phyloP scores from a whole-genome alignment of 2,329 filamentous ascomycete species.

The Alternaria viburni region DNA sequence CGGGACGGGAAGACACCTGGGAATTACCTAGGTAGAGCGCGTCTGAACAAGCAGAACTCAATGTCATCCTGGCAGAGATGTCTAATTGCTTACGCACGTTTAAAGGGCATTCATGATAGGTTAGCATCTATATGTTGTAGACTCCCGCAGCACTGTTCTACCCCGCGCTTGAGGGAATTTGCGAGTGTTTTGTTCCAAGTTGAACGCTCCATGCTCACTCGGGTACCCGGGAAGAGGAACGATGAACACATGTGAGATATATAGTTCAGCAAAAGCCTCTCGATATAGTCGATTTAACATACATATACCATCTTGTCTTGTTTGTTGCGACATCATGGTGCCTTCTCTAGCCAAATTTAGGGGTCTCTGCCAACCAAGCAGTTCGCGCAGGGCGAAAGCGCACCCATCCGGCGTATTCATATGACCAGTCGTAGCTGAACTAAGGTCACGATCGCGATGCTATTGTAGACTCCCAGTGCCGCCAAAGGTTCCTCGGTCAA shows the following conservation, averaged over 20 bases:
- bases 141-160: background rate
- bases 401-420: background rate
- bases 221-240: constrained; percentile 5
- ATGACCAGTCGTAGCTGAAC: background rate
- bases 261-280: background rate
- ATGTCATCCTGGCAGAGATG: background rate
- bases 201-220: constrained; percentile 4
- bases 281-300: background rate
- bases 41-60: background rate
- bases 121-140: background rate
- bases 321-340: background rate
- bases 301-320: background rate
- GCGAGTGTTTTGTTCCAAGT: constrained; percentile 19
- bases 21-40: background rate
- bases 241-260: background rate
- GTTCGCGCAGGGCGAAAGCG: background rate
- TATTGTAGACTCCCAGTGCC: background rate
- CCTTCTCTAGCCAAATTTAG: background rate
- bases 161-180: constrained; percentile 29
- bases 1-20: background rate
- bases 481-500: background rate
- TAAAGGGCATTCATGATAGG: background rate
- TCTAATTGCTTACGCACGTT: background rate
- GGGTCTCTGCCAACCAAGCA: background rate
- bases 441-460: background rate